Evolutionary conservation across 2,329 filamentous ascomycete species (phyloP), one percentile per base, ranked within the genome.

Genomic region (Plenodomus tracheiphilus): DNA sequence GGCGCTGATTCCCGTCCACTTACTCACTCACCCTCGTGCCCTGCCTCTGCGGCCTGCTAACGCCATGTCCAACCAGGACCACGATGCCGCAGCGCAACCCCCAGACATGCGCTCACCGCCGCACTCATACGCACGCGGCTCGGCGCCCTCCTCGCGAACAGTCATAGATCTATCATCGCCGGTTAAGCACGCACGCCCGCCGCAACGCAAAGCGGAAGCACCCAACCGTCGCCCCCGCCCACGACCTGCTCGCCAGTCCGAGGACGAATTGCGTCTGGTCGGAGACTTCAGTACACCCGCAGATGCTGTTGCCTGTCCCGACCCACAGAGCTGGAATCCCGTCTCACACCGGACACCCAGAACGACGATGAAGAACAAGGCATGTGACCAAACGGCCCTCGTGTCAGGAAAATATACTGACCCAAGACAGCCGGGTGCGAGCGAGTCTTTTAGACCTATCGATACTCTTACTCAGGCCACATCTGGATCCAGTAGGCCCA

Each of bases 31-130:
- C 28, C 7, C 19, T 17, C 5, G 10, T 21, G 8, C 30, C 18
- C 19, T 38, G 34, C 17, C 21, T 43, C 13, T 41, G 21, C 38
- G 39, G 19, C 25, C 22, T 43, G 43, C 61, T 63, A 53, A 65
- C 50, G 15, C 42, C 46, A 59, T 61, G 58, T 39, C 41, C 37
- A 20, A 22, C n/a, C 51, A 67, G 64, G 37, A 52, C 46, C 54
- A 58, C 53, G 41, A 67, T 62, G 61, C 51, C 40, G 36, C 39
- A 20, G 28, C 38, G 35, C 35, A 30, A 28, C 43, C 48, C 21
- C 40, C 39, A 17, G 42, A 25, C 38, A 39, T 36, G 38, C 43
- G 39, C 36, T 38, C 51, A 28, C 48, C 50, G 43, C 38, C 50
- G 34, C 16, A 37, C 28, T 46, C 53, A 30, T 52, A 28, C 39